Evolutionary conservation across 306 rosid genomes (phyloP), one percentile per base, ranked within the genome.

Genomic region (Alnus rubra): DNA sequence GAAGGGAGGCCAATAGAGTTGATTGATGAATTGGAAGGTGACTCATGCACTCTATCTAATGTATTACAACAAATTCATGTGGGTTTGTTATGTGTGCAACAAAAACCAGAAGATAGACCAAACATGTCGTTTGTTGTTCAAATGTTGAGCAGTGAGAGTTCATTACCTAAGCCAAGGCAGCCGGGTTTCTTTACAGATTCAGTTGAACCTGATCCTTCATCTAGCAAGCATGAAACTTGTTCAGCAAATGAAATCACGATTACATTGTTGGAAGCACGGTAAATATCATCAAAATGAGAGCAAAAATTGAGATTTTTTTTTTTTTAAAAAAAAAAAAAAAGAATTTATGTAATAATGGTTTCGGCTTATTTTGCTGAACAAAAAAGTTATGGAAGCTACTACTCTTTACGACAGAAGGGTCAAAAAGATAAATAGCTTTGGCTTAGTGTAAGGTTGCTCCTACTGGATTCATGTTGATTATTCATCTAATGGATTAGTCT

Each of bases 71-170:
- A 87, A 83, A 80, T 88, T 18, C 89, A 90, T 37, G 78, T 91
- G 4, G 87, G 89, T 35, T 86, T 91, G 65, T 56, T 89, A 53
- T 89, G 97, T 51, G 79, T 88, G 37, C 93, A 89, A 45, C 84
- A 78, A 5, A 75, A 72, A 71, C 89, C 89, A 0, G 85, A 88
- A 3, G 90, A 88, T 50, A 83, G 94, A 84, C 94, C 92, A 70
- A 80, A 81, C 80, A 90, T 90, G 92, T 68, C 87, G 0, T 56
- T 79, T 74, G 89, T 90, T 10, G 81, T 87, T 74, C 51, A 85
- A 39, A 83, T 88, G 89, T 62, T 87, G 59, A 82, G 82, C 47
- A 83, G 87, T 79, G 87, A 85, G 51, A 71, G 18, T 35, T n/a
- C 48, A 3, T 84, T 88, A 76, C 55, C 88, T 8, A 80, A 82